These are phyloP conservation scores for Acmispon strigosus DNA, from an alignment of 306 rosid species.

Conservation along the genomic window DNA sequence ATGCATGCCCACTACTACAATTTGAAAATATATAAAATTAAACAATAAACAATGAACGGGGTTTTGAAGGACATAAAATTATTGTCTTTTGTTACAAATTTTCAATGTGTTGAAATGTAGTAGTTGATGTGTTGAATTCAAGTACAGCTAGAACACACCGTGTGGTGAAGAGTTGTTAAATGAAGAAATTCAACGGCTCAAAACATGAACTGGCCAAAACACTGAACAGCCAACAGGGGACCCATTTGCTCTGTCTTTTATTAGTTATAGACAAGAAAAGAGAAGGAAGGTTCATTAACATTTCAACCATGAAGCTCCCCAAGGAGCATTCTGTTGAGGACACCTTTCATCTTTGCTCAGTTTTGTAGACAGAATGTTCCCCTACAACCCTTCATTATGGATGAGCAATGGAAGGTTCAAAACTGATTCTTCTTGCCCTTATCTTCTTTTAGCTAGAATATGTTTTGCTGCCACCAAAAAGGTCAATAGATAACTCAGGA, in stretches of 20 bases:
- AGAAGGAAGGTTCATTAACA: slow-evolving; percentile 14
- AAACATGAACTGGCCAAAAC: slow-evolving; percentile 22
- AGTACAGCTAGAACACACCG: slow-evolving; percentile 23
- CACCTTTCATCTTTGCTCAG: slow-evolving; percentile 2
- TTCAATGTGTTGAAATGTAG: neutral
- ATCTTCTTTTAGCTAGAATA: neutral
- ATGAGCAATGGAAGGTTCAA: neutral
- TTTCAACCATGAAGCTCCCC: neutral
- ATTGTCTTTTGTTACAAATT: neutral
- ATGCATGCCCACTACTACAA: neutral
- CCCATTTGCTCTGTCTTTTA: slow-evolving; percentile 21
- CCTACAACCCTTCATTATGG: slow-evolving; percentile 29
- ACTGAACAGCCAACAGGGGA: slow-evolving; percentile 26
- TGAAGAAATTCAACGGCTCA: slow-evolving; percentile 11
- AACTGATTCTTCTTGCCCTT: neutral
- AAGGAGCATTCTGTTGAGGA: neutral
- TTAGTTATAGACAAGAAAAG: neutral
- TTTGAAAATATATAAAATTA: neutral
- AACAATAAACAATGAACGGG: neutral
- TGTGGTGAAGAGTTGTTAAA: neutral
- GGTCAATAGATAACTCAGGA: neutral
- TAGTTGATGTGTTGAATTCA: slow-evolving; percentile 26
- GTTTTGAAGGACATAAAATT: neutral
- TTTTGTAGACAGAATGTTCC: slow-evolving; percentile 5
- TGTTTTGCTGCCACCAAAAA: neutral